A percentile compares a stretch with the other conserved stretches of the same genome.
These are phyloP conservation scores for Stachybotrys elegans DNA, from an alignment of 2,329 filamentous ascomycete genomes.

Conservation along the genomic window DNA sequence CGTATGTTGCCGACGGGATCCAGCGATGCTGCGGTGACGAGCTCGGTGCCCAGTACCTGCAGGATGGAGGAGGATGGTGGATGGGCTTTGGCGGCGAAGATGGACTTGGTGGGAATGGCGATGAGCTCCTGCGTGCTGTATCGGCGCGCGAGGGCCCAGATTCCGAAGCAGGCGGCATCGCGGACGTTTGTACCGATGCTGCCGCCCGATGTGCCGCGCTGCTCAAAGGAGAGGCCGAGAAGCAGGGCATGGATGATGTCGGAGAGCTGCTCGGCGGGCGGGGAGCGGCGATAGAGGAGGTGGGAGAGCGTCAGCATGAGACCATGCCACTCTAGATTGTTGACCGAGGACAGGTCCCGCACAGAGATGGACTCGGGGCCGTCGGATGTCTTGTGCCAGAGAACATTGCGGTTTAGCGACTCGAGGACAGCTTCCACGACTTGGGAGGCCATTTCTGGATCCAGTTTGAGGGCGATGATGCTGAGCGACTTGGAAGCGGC, in stretches of 20 bases:
- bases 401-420: conserved; percentile 54
- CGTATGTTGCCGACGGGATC: conserved; percentile 93
- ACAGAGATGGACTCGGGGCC: conserved; percentile 25
- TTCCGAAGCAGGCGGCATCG: conserved; percentile 92
- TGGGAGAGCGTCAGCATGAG: conserved; percentile 83
- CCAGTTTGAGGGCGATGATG: conserved; percentile 75
- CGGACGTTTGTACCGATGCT: conserved; percentile 86
- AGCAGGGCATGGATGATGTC: conserved; percentile 73
- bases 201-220: conserved; percentile 76
- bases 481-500: conserved; percentile 91
- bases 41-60: conserved; percentile 73
- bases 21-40: conserved; percentile 76
- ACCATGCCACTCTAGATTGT: conserved; percentile 87
- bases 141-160: conserved; percentile 86
- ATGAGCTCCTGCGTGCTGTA: conserved; percentile 78
- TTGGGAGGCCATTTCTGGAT: conserved; percentile 75
- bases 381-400: conserved; percentile 41
- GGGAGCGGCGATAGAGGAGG: conserved; percentile 77
- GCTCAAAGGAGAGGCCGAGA: conserved; percentile 81
- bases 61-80: conserved; percentile 47
- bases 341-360: conserved; percentile 67
- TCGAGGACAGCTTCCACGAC: conserved; percentile 84
- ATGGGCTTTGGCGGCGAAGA: conserved; percentile 34
- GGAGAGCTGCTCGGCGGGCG: conserved; percentile 64
- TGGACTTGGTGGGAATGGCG: conserved; percentile 47